phyloP scores from a whole-genome alignment of 192 early-diverging fungal genomes.

The Linnemannia zychae region DNA sequence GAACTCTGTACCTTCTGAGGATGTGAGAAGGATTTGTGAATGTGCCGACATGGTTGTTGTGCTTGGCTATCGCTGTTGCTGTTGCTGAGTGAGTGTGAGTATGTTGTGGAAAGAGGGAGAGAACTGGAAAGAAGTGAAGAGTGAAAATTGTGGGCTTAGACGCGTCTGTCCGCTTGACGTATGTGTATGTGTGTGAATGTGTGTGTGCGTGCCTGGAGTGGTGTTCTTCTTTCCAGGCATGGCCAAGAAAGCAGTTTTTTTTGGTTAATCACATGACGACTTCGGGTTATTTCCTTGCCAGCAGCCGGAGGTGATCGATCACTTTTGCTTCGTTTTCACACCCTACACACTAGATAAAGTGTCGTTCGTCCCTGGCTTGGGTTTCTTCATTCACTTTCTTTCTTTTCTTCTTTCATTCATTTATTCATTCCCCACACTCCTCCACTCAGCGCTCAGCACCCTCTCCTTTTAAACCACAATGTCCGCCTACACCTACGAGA shows the following conservation, averaged over 20 bases:
- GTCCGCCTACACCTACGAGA: constrained; percentile 69
- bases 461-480: constrained; percentile 33
- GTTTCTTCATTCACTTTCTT: background rate
- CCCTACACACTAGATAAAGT: background rate
- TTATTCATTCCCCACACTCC: background rate
- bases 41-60: background rate
- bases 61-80: background rate
- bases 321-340: background rate
- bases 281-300: background rate
- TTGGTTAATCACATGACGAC: background rate
- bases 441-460: background rate
- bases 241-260: background rate
- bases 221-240: background rate
- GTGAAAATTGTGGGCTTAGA: background rate
- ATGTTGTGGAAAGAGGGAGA: background rate
- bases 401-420: background rate
- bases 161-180: too few relatives aligned
- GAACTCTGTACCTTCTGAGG: constrained; percentile 69
- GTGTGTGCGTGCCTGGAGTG: background rate
- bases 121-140: background rate
- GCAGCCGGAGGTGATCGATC: background rate
- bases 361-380: constrained; percentile 3
- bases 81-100: background rate
- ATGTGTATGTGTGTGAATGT: too few relatives aligned
- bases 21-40: constrained; percentile 57